These are phyloP conservation scores for Aureobasidium uvarum DNA, from an alignment of 2,329 filamentous ascomycete genomes.

Conservation along the genomic window DNA sequence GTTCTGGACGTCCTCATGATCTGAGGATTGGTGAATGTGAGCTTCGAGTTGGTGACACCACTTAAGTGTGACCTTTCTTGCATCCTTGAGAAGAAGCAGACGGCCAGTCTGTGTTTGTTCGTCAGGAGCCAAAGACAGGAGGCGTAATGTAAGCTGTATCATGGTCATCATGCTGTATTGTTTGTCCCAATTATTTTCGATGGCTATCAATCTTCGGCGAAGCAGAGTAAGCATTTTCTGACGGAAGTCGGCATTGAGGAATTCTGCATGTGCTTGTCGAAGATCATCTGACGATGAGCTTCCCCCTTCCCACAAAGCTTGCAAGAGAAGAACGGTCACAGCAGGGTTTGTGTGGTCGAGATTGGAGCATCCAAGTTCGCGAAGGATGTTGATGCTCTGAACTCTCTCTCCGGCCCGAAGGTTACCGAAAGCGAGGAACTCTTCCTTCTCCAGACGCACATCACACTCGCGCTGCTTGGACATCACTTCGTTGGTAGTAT, in stretches of 20 bases:
- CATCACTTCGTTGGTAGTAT: conserved; percentile 56
- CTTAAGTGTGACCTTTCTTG: conserved; percentile 45
- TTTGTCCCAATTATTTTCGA: conserved; percentile 60
- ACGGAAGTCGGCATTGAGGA: conserved; percentile 55
- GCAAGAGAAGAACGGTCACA: conserved; percentile 51
- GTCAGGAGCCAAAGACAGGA: conserved; percentile 31
- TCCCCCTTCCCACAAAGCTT: conserved; percentile 57
- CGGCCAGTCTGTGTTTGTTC: background rate
- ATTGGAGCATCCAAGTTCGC: conserved; percentile 53
- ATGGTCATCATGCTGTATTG: conserved; percentile 57
- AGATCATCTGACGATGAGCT: conserved; percentile 44
- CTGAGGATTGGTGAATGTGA: conserved; percentile 47
- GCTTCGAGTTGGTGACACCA: conserved; percentile 54
- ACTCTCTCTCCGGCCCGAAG: conserved; percentile 48
- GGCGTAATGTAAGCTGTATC: conserved; percentile 46
- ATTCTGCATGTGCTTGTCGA: conserved; percentile 51
- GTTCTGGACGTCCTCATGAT: conserved; percentile 40
- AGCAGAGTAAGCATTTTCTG: conserved; percentile 51
- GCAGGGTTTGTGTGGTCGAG: conserved; percentile 61
- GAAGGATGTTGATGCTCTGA: conserved; percentile 51
- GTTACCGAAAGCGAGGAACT: conserved; percentile 54
- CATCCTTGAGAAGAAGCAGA: conserved; percentile 39
- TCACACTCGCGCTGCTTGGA: conserved; percentile 54
- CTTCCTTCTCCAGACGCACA: conserved; percentile 48
- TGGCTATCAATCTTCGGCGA: conserved; percentile 44